Evolutionary conservation across 176 grass and related monocot genomes (phyloP).

Genomic region (Typha latifolia): DNA sequence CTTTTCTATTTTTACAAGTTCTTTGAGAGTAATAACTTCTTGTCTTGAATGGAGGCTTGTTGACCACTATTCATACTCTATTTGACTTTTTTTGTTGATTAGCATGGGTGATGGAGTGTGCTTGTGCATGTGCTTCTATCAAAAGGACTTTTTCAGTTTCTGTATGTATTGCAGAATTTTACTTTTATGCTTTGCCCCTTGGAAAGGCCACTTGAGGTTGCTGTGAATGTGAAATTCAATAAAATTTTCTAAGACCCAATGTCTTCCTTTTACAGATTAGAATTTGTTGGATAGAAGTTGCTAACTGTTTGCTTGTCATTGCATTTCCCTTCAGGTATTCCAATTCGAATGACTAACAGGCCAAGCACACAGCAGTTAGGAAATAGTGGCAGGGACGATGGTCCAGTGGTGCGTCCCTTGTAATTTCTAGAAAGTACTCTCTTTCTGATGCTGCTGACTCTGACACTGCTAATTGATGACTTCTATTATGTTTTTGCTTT

Average conservation of each 20-base stretch:
- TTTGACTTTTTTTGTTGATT: no score
- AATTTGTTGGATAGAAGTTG: neutral
- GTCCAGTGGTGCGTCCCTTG: slow-evolving; percentile 47
- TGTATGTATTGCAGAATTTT: no score
- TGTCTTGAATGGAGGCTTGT: no score
- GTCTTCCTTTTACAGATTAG: neutral
- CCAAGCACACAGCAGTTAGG: slow-evolving; percentile 46
- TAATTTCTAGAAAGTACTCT: neutral
- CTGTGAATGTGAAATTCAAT: neutral
- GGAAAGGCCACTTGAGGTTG: neutral
- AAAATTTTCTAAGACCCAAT: neutral
- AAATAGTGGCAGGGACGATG: slow-evolving; percentile 65
- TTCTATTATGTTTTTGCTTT: no score
- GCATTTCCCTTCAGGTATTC: slow-evolving; percentile 32
- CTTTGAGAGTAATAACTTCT: no score
- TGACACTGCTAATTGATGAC: neutral
- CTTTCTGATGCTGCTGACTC: neutral
- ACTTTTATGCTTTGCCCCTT: no score
- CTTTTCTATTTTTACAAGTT: no score
- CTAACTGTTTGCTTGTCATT: slow-evolving; percentile 9
- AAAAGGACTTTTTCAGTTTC: no score
- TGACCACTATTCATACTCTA: no score
- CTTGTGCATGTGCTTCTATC: no score
- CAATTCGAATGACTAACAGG: slow-evolving; percentile 41
- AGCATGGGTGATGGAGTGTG: no score